phyloP scores from a whole-genome alignment of 768 basidiomycete species.

The Leccinum disarticulatum region DNA sequence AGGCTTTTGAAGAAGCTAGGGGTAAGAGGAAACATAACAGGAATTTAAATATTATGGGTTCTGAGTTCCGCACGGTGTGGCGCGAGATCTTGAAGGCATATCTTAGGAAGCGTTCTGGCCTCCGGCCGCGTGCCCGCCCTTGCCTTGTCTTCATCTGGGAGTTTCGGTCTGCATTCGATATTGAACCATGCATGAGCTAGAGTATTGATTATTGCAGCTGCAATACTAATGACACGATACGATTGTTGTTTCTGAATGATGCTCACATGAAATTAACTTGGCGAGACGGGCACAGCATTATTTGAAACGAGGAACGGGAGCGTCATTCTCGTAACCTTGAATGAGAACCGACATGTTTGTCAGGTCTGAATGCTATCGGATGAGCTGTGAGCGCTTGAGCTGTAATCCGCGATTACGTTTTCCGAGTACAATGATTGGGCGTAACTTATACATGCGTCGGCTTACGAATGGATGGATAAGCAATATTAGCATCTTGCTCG shows the following conservation, averaged over 20 bases:
- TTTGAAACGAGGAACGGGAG: slow-evolving; percentile 1
- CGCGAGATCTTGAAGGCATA: neutral
- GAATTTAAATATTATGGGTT: neutral
- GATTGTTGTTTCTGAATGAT: neutral
- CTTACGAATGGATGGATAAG: neutral
- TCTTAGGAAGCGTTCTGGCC: neutral
- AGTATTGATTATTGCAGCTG: neutral
- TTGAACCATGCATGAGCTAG: neutral
- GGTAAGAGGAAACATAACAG: neutral
- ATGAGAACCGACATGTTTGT: slow-evolving; percentile 12
- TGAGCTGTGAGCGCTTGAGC: neutral
- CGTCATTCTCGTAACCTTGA: slow-evolving; percentile 5
- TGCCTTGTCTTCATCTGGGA: neutral
- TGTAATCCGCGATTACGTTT: neutral
- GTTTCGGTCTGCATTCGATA: neutral
- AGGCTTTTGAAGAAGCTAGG: slow-evolving; percentile 2
- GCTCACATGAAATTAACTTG: neutral
- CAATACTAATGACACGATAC: neutral
- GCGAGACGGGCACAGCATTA: neutral
- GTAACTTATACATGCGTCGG: neutral
- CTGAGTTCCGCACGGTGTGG: neutral
- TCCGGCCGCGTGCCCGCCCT: neutral
- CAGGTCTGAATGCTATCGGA: slow-evolving; percentile 17
- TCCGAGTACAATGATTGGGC: neutral
- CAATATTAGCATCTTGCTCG: neutral